phyloP scores from a whole-genome alignment of 495 filamentous ascomycete genomes.

The Hypoxylon crocopeplum region DNA sequence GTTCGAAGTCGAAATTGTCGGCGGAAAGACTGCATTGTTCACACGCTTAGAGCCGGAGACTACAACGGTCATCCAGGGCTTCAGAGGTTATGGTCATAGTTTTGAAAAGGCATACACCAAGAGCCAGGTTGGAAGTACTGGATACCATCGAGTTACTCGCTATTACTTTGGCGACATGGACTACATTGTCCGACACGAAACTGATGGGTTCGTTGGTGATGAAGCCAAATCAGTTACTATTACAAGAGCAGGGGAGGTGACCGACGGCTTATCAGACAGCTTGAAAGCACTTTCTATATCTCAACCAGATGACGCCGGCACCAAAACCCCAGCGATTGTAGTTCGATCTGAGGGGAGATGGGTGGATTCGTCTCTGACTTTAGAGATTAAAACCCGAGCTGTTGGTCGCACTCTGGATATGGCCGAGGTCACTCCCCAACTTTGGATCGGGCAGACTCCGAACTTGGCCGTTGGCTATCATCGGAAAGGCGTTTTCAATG shows the following conservation, averaged over 20 bases:
- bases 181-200: constrained; percentile 56
- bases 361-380: constrained; percentile 45
- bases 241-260: constrained; percentile 6
- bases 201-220: constrained; percentile 50
- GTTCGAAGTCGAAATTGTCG: constrained; percentile 54
- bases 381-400: constrained; percentile 61
- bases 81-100: constrained; percentile 54
- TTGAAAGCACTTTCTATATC: constrained; percentile 44
- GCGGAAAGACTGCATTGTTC: constrained; percentile 51
- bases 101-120: constrained; percentile 60
- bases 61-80: constrained; percentile 40
- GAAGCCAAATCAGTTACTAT: neutral
- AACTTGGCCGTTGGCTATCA: constrained; percentile 59
- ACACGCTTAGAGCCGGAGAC: constrained; percentile 46
- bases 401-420: constrained; percentile 44
- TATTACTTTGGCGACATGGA: constrained; percentile 54
- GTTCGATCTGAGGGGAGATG: constrained; percentile 45
- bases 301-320: constrained; percentile 2
- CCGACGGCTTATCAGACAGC: constrained; percentile 33
- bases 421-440: constrained; percentile 50
- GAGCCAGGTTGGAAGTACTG: constrained; percentile 48
- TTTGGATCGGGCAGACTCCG: constrained; percentile 60
- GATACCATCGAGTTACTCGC: constrained; percentile 56
- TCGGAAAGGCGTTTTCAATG: constrained; percentile 47
- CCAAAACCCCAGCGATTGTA: constrained; percentile 37